Percentiles rank a stretch among this genome's conserved stretches.
Evolutionary conservation across 768 basidiomycete species (phyloP).

Genomic region (Serendipita sp.): DNA sequence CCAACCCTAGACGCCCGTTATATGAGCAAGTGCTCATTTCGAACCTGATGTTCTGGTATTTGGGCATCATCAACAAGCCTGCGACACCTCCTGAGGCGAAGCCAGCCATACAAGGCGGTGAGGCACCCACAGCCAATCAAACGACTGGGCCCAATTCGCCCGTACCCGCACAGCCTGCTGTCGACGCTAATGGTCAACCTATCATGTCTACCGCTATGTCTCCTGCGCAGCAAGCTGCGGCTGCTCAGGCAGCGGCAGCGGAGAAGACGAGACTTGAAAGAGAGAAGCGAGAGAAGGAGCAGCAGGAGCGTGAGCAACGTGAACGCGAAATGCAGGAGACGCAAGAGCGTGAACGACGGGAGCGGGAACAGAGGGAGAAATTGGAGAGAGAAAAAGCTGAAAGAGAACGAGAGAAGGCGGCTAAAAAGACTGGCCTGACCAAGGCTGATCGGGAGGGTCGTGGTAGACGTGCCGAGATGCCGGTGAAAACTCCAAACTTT

Average conservation of each 20-base stretch:
- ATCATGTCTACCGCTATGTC: conserved; percentile 9
- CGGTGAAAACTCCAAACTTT: conserved; percentile 78
- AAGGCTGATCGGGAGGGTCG: conserved; percentile 39
- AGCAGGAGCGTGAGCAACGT: conserved; percentile 27
- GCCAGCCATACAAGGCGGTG: conserved; percentile 2
- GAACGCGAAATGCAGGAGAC: conserved; percentile 19
- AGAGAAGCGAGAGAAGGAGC: conserved; percentile 22
- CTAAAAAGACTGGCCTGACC: conserved; percentile 35
- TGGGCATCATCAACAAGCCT: conserved; percentile 92
- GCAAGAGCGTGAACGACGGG: conserved; percentile 40
- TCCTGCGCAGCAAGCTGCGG: conserved; percentile 16
- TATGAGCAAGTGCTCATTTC: conserved; percentile 94
- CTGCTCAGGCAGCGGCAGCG: conserved; percentile 25
- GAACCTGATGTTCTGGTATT: conserved; percentile 98
- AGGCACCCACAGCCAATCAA: conserved; percentile 19
- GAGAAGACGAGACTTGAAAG: conserved; percentile 27
- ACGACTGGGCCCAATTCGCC: conserved; percentile 17
- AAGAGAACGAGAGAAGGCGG: conserved; percentile 19
- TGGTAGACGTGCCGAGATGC: conserved; percentile 63
- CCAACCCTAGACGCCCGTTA: conserved; percentile 87
- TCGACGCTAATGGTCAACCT: conserved; percentile 9
- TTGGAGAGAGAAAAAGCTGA: conserved; percentile 31
- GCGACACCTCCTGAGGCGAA: conserved; percentile 25
- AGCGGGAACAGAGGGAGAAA: conserved; percentile 26
- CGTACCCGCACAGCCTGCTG: conserved; percentile 9